Evolutionary conservation across 1,139 yeast genomes (phyloP), one percentile per base, ranked within the genome.

Genomic region (Yarrowia galli): DNA sequence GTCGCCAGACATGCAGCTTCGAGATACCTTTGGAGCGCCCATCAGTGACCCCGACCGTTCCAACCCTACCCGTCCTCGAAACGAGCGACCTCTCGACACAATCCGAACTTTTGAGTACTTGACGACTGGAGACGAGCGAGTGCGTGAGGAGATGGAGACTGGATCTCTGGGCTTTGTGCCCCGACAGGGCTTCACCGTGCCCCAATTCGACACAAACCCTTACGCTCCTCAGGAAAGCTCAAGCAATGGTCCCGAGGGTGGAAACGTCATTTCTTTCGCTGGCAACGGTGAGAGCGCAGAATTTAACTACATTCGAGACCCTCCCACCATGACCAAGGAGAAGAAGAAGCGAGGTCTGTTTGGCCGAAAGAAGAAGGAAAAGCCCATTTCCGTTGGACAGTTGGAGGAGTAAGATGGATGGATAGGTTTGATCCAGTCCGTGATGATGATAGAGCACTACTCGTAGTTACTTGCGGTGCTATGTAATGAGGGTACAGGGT

Each of bases 21-120:
- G 86, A 73, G 99, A 95, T 77, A 87, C 91, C 56, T 93, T 92
- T 78, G 99, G 99, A 35, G 85, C 86, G 71, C 84, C 87, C 8
- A 93, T 95, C 73, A 74, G 76, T 6, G 85, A 84, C 71, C 91
- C 96, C 6, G 99, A 95, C 77, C 83, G 89, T 73, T 91, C 97
- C 35, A 95, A 95, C 76, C 99, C 99, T 23, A 89, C 98, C 16
- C 85, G 99, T 75, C 80, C 90, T 20, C 85, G 98, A 76, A 92
- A 92, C 78, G 99, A 95, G 80, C 86, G 99, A 73, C 99, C 99
- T 4, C 80, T 95, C 75, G 99, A 96, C 78, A 95, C 99, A 2
- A 92, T 95, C 74, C 83, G 98, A 71, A 85, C 91, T 7, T 95
- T 95, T 79, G 98, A 95, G 80, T 95, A 89, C 76, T 88, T 97